Base-by-base conservation (phyloP, 2,329 filamentous ascomycete genomes). In the Ceratocystis diversiconidia region DNA sequence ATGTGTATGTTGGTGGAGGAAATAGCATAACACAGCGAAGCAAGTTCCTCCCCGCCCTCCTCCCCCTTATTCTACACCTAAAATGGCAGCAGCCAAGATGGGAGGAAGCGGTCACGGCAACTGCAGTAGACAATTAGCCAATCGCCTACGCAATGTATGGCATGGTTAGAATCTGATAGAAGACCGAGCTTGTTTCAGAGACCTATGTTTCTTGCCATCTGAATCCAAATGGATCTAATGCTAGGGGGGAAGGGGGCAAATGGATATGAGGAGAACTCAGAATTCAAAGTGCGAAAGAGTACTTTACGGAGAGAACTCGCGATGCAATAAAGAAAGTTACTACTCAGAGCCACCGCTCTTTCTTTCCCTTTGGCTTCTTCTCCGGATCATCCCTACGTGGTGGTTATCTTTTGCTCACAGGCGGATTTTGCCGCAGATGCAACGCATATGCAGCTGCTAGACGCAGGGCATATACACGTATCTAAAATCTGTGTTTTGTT, bases 21-120 rank as follows among this genome's bases (percentile, higher is more conserved):
- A n/a, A 44, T n/a, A 28, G 36, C 32, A 44, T 1, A n/a, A 15
- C 41, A 43, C 6, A 44, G n/a, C 48, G n/a, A 6, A 61, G 36
- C 36, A 44, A 46, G 5, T 61, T 46, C 60, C 36, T 19, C 19
- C 50, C 36, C 28, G 10, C 52, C 15, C 52, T 55, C 50, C 50
- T 17, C 63, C 63, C 63, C 55, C 52, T 64, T 64, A 64, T 64
- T 64, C 25, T 60, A 19, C 41, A 60, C 63, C 36, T 41, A 30
- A 64, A 48, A 60, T 64, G 63, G 63, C 25, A 59, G 32, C 32
- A 59, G 12, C 55, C 25, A 59, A 36, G 55, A n/a, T 30, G 28
- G 55, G 30, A 59, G 55, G 28, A 59, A 32, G 55, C 55, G 55
- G 55, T 59, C 55, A 25, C 55, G 15, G 30, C 17, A 30, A 36